These are phyloP conservation scores for Porphyrellus cyaneotinctus DNA, from an alignment of 768 basidiomycete species.

Conservation along the genomic window DNA sequence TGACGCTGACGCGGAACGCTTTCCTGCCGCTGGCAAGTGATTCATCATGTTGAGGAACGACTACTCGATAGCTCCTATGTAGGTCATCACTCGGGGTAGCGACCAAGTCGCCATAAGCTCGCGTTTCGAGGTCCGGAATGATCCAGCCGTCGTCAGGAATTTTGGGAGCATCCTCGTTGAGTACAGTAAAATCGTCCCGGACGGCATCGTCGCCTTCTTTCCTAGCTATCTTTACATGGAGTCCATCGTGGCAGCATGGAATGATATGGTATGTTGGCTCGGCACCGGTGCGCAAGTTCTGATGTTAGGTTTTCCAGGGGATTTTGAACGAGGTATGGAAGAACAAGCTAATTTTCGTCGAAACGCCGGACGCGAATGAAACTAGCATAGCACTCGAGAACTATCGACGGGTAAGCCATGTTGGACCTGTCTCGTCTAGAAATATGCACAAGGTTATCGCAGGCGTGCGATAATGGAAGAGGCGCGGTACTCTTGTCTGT, in stretches of 20 bases:
- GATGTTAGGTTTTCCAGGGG: slow-evolving; percentile 51
- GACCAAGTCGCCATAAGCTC: slow-evolving; percentile 99
- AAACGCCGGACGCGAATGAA: slow-evolving; percentile 98
- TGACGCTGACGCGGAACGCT: slow-evolving; percentile 95
- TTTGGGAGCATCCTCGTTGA: slow-evolving; percentile 98
- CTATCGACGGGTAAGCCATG: slow-evolving; percentile 73
- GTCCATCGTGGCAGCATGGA: slow-evolving; percentile 99
- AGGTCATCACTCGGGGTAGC: slow-evolving; percentile 97
- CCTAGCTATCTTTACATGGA: slow-evolving; percentile 99
- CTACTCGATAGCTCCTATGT: not conserved
- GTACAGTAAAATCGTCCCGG: slow-evolving; percentile 96
- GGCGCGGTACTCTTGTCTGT: slow-evolving; percentile 96
- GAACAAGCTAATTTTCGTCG: slow-evolving; percentile 97
- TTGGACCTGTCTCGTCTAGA: not conserved
- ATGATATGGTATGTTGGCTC: slow-evolving; percentile 83
- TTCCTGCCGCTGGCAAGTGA: slow-evolving; percentile 84
- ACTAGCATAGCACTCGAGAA: slow-evolving; percentile 98
- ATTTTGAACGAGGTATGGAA: slow-evolving; percentile 99
- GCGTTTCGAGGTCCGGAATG: slow-evolving; percentile 97
- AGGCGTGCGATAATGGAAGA: slow-evolving; percentile 98
- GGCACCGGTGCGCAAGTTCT: not conserved
- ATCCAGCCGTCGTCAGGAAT: slow-evolving; percentile 97
- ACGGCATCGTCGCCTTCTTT: slow-evolving; percentile 98
- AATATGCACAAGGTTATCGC: not conserved
- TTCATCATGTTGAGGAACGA: not conserved